phyloP scores from a whole-genome alignment of 441 rosid genomes.

The Adansonia madagascariensis region DNA sequence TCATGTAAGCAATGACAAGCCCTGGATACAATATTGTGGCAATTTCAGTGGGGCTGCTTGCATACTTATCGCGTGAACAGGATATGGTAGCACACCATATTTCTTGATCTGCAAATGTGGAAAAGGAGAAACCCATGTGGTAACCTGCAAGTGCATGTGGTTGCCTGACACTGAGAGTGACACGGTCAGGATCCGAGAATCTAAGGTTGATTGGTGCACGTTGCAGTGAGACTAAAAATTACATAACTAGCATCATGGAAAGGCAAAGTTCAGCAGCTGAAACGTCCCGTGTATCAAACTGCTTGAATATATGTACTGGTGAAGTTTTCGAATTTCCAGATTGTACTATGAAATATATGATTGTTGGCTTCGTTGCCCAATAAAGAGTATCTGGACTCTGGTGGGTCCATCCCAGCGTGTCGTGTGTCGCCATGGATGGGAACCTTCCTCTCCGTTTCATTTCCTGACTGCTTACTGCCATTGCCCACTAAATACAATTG shows the following conservation, averaged over 20 bases:
- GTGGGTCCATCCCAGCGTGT: conserved; percentile 20
- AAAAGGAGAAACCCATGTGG: too few species aligned
- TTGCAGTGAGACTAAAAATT: not conserved
- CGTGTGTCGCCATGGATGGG: conserved; percentile 19
- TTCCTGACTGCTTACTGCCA: conserved; percentile 5
- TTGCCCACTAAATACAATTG: not conserved
- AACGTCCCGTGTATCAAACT: not conserved
- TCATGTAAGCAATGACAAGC: too few species aligned
- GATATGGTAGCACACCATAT: not conserved
- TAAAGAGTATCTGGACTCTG: not conserved
- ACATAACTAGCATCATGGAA: not conserved
- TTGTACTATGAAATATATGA: not conserved
- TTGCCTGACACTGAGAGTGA: not conserved
- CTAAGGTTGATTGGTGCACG: not conserved
- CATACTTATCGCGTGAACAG: conserved; percentile 18
- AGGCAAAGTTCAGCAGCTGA: not conserved
- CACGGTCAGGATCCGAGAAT: not conserved
- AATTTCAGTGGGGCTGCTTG: conserved; percentile 14
- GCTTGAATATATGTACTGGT: not conserved
- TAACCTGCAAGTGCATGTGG: not conserved
- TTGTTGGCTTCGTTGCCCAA: not conserved
- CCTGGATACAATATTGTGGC: too few species aligned
- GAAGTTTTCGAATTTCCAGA: not conserved
- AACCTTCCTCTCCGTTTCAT: conserved; percentile 12
- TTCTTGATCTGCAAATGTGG: not conserved